phyloP scores from a whole-genome alignment of 116 monocot genomes.

The Cymodocea nodosa region DNA sequence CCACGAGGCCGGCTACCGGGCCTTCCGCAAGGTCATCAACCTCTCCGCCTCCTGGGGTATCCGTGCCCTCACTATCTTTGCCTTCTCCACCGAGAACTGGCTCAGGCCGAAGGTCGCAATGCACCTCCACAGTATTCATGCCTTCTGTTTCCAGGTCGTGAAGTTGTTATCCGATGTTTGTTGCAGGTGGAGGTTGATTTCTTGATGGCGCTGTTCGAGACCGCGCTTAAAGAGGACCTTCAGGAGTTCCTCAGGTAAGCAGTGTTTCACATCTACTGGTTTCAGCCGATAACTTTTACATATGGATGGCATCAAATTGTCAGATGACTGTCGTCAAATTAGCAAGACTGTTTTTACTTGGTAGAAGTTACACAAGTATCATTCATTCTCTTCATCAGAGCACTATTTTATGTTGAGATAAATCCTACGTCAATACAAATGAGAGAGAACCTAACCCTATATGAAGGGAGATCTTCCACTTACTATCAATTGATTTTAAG shows the following conservation, averaged over 20 bases:
- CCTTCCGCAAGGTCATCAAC: slow-evolving; percentile 29
- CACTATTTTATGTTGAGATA: too few relatives aligned
- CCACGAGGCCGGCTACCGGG: slow-evolving; percentile 51
- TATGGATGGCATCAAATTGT: too few relatives aligned
- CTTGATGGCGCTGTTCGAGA: slow-evolving; percentile 56
- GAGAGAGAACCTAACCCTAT: too few relatives aligned
- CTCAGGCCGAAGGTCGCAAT: slow-evolving; percentile 42
- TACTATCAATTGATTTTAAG: too few relatives aligned
- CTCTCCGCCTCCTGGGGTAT: slow-evolving; percentile 56
- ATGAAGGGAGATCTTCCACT: too few relatives aligned
- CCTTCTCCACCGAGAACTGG: slow-evolving; percentile 83
- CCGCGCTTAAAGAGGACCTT: slow-evolving; percentile 28
- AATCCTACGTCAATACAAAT: too few relatives aligned
- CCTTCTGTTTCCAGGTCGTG: neutral
- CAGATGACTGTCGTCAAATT: too few relatives aligned
- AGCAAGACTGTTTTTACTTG: too few relatives aligned
- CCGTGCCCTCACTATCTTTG: slow-evolving; percentile 62
- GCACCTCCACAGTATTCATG: neutral
- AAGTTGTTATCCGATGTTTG: neutral
- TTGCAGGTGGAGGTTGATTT: slow-evolving; percentile 59
- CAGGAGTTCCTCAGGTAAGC: slow-evolving; percentile 44
- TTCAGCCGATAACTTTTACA: too few relatives aligned
- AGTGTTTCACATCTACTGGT: too few relatives aligned
- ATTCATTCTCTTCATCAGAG: too few relatives aligned
- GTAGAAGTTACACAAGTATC: too few relatives aligned